Evolutionary conservation across 2,329 filamentous ascomycete genomes (phyloP).

Genomic region (Claviceps pazoutovae): DNA sequence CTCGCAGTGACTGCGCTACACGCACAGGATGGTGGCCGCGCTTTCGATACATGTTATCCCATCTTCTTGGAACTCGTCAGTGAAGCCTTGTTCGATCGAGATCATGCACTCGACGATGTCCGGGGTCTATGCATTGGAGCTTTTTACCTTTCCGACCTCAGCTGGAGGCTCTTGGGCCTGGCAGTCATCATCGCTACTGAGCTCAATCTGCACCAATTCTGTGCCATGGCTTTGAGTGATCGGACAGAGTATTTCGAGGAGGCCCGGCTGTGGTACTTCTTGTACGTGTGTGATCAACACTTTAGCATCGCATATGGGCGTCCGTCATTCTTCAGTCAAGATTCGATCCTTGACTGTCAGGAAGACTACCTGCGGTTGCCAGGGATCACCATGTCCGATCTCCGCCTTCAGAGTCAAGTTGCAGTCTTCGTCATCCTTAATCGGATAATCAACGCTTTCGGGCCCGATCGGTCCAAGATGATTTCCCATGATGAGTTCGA

Average conservation of each 20-base stretch:
- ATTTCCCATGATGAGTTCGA: slow-evolving; percentile 21
- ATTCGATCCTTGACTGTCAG: slow-evolving; percentile 41
- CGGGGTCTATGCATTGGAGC: slow-evolving; percentile 48
- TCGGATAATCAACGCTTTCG: slow-evolving; percentile 43
- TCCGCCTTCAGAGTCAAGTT: slow-evolving; percentile 44
- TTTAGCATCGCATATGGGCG: slow-evolving; percentile 47
- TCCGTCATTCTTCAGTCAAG: slow-evolving; percentile 45
- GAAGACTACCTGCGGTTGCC: slow-evolving; percentile 37
- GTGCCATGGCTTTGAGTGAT: slow-evolving; percentile 30
- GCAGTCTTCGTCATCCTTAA: slow-evolving; percentile 46
- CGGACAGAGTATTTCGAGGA: slow-evolving; percentile 36
- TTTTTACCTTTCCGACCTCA: slow-evolving; percentile 47
- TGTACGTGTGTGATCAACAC: slow-evolving; percentile 54
- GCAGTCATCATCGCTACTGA: slow-evolving; percentile 45
- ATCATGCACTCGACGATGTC: slow-evolving; percentile 41
- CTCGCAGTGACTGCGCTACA: slow-evolving; percentile 20
- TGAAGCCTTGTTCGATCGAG: slow-evolving; percentile 39
- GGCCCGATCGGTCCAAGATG: slow-evolving; percentile 33
- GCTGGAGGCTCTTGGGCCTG: slow-evolving; percentile 43
- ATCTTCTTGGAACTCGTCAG: slow-evolving; percentile 45
- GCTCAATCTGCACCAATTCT: slow-evolving; percentile 40
- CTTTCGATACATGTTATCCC: slow-evolving; percentile 41
- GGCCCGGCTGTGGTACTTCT: slow-evolving; percentile 46
- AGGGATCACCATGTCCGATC: slow-evolving; percentile 37
- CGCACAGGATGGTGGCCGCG: slow-evolving; percentile 23